A percentile compares a stretch with the other conserved stretches of the same genome.
These are phyloP conservation scores for Penicillium decumbens DNA, from an alignment of 2,329 filamentous ascomycete species.

Conservation along the genomic window DNA sequence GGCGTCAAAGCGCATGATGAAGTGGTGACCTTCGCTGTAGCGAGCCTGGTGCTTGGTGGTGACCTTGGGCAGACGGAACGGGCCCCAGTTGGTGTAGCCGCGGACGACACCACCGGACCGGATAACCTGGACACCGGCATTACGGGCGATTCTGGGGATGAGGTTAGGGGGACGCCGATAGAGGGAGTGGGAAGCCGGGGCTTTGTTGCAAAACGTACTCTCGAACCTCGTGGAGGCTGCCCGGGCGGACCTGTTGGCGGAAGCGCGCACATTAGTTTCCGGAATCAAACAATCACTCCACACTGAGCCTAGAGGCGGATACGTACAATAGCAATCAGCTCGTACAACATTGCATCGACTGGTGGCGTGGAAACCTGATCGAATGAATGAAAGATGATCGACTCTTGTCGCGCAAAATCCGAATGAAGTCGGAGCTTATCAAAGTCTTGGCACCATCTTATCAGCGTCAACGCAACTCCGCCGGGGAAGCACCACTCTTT, in stretches of 20 bases:
- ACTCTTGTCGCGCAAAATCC: slow-evolving; percentile 23
- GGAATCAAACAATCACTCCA: background rate
- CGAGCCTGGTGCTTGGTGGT: slow-evolving; percentile 74
- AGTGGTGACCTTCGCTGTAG: slow-evolving; percentile 87
- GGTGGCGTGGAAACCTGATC: slow-evolving; percentile 20
- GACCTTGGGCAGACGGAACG: slow-evolving; percentile 78
- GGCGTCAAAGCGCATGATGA: slow-evolving; percentile 93
- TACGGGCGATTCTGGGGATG: slow-evolving; percentile 70
- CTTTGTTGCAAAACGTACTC: slow-evolving; percentile 59
- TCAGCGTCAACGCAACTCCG: slow-evolving; percentile 23
- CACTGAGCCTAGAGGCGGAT: background rate
- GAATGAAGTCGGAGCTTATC: slow-evolving; percentile 28
- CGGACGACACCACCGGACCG: slow-evolving; percentile 82
- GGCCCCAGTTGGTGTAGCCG: slow-evolving; percentile 91
- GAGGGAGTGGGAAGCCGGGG: slow-evolving; percentile 4
- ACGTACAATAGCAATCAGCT: slow-evolving; percentile 89
- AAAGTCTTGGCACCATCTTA: slow-evolving; percentile 27
- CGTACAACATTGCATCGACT: slow-evolving; percentile 74
- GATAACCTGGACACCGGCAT: slow-evolving; percentile 77
- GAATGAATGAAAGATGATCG: slow-evolving; percentile 14
- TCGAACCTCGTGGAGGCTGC: slow-evolving; percentile 86
- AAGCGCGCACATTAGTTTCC: slow-evolving; percentile 12
- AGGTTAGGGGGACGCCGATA: slow-evolving; percentile 8
- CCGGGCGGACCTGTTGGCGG: slow-evolving; percentile 72
- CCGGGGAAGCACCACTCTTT: slow-evolving; percentile 25